Base-by-base conservation (phyloP, 371 early-diverging fungal species). In the Mucor mucedo region DNA sequence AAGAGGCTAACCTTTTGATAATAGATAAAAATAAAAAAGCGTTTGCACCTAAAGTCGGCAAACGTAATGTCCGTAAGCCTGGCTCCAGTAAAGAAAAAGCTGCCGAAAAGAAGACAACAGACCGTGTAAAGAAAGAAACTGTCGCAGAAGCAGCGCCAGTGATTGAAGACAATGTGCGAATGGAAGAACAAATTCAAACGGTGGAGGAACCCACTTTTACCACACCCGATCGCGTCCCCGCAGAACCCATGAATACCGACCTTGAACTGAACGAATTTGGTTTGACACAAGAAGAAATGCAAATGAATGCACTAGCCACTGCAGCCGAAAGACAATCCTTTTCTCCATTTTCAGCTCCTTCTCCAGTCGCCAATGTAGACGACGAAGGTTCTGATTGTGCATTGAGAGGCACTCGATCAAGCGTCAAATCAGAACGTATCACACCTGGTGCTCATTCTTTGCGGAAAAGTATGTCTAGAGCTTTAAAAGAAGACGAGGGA, bases 21-120 rank as follows among this genome's bases (percentile, higher is more conserved):
- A 14, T 42, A 71, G 72, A 72, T 21, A 72, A 72, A 62, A 69
- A 69, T 9, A 68, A 55, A 27, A 68, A 69, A 53, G 47, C 49
- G 5, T 72, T 72, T 59, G 60, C 69, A 40, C 72, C 72, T 14
- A 72, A 68, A 39, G 11, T 52, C 29, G 48, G 21, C 7, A 58
- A 59, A 35, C 48, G 55, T 21, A 58, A 62, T 30, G 60, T 50
- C 21, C 45, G 62, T 29, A 45, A 52, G 47, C 27, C 40, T 7
- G 30, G 32, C 10, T 28, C 60, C 21, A 38, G 33, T 32, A 33
- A n/a, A 32, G 14, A 30, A 27, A 21, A 44, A 29, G 29, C 67
- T 42, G 62, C 39, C 14, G 33, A 64, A 14, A 70, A 66, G 44
- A 72, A 72, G 55, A 29, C 53, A 33, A 59, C 73, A 29, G 69